Conservation (phyloP, 2,329 filamentous ascomycete genomes). For the Epichloe coenophiala region DNA sequence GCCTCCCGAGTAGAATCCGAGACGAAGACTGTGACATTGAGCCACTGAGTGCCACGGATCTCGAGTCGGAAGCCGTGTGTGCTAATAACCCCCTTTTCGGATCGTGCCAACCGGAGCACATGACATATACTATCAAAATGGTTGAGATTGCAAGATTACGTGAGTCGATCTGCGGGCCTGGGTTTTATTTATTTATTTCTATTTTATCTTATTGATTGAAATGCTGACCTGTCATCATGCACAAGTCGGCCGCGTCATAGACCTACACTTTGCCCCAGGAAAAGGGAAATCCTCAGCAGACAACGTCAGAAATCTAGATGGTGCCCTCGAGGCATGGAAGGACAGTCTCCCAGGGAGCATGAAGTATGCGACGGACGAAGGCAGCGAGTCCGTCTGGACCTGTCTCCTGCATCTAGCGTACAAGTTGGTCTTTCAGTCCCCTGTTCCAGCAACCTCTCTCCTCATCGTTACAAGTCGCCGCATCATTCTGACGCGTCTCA, state of each 20-base stretch:
- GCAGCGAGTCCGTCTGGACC: slow-evolving; percentile 20
- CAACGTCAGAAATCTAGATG: slow-evolving; percentile 17
- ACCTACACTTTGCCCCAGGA: slow-evolving; percentile 23
- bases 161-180: slow-evolving; percentile 7
- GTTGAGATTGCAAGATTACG: slow-evolving; percentile 22
- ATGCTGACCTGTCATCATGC: background rate
- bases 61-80: slow-evolving; percentile 16
- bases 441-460: background rate
- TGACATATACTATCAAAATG: slow-evolving; percentile 24
- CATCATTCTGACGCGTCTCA: background rate
- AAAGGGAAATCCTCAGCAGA: slow-evolving; percentile 14
- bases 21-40: slow-evolving; percentile 27
- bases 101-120: slow-evolving; percentile 18
- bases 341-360: slow-evolving; percentile 19
- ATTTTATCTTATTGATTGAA: background rate
- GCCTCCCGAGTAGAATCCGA: slow-evolving; percentile 22
- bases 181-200: no score
- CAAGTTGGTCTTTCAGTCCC: slow-evolving; percentile 13
- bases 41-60: slow-evolving; percentile 16
- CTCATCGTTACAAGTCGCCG: background rate
- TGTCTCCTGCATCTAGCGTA: slow-evolving; percentile 24
- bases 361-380: slow-evolving; percentile 18
- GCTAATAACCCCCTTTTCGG: slow-evolving; percentile 15
- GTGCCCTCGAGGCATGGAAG: slow-evolving; percentile 20
- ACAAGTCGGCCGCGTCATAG: slow-evolving; percentile 22